Base-by-base conservation (phyloP, 306 rosid genomes). In the Cicer yamashitae region DNA sequence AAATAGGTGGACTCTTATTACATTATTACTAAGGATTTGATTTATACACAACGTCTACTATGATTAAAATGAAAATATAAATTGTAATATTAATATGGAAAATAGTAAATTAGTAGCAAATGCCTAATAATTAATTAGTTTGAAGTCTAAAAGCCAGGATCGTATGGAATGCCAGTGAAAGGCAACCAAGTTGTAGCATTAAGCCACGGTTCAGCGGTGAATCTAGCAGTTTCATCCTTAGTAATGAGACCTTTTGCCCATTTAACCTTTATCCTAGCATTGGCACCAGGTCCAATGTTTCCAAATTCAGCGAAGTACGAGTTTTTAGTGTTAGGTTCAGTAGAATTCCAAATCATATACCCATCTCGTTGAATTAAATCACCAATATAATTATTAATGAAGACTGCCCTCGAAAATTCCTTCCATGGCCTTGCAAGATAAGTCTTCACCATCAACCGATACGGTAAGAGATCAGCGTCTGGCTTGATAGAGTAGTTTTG, bases 351-450 rank as follows among this genome's bases (percentile, higher is more conserved):
- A 0, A 87, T 85, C 37, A 77, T 2, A 83, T 87, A 10, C 0
- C 90, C 18, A 37, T 87, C 81, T 39, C 81, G 77, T 51, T 59
- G 67, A 70, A 83, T 74, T 12, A 83, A 79, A 70, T 91, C 97
- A 0, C 63, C 87, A 6, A 91, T 15, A 0, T 69, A 73, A 11
- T 86, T 67, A 67, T 92, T 90, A 72, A 92, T 89, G 46, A 92
- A 20, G 5, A 88, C 88, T 1, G 88, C 85, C 47, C 76, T 87
- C 0, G 96, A 73, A 48, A 46, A 89, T 30, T 67, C 66, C 83
- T 87, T 89, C 96, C 96, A 91, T 38, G 94, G 92, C 46, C 96
- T 71, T 0, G 92, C 96, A 74, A 91, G 68, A 85, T 71, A 91
- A 0, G 88, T 56, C 7, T 64, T 66, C 39, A 84, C 75, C 8